Evolutionary conservation across 352 stramenopile species (phyloP), one percentile per base, ranked within the genome.

Genomic region (Pilasporangium apinafurcum): DNA sequence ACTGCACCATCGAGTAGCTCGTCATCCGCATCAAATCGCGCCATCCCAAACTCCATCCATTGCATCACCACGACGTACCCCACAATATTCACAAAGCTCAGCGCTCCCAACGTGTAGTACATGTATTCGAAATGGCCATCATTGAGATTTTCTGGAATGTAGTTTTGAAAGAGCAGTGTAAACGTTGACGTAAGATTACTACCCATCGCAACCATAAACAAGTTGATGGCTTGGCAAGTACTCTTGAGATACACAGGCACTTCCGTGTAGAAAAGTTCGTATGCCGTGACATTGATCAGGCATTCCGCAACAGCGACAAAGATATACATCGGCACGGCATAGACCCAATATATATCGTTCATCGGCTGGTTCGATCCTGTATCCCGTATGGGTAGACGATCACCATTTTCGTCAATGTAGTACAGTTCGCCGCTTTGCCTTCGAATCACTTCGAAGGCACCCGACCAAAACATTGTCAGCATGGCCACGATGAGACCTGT

Each of bases 81-180:
- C 21, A 81, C 30, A 20, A 87, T 73, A 56, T 93, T 93, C 22
- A 93, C 24, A 24, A 85, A 46, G 35, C 78, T 83, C 16, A 91
- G 49, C 16, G 58, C 69, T 8, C 78, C 82, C 8, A 94, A 65
- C 22, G 77, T 83, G 65, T 77, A 94, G 62, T 84, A 94, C 82
- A 94, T 94, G 74, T 92, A 91, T 75, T 94, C 82, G 51, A 94
- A 86, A 42, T 94, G 62, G 30, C 79, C 79, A 22, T 86, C 43
- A 48, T 94, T 89, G 26, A 94, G 65, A 38, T 82, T 55, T 21
- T 86, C 30, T n/a, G 61, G 60, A 47, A 92, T 88, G 44, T 70
- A 85, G 37, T 75, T 48, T 22, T 87, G 72, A 53, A 94, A 94
- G 1, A 91, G 57, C 22, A 94, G 62, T 42, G 82, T 94, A 59